phyloP scores from a whole-genome alignment of 2,329 filamentous ascomycete species.

The Paraphaeosphaeria minitans region DNA sequence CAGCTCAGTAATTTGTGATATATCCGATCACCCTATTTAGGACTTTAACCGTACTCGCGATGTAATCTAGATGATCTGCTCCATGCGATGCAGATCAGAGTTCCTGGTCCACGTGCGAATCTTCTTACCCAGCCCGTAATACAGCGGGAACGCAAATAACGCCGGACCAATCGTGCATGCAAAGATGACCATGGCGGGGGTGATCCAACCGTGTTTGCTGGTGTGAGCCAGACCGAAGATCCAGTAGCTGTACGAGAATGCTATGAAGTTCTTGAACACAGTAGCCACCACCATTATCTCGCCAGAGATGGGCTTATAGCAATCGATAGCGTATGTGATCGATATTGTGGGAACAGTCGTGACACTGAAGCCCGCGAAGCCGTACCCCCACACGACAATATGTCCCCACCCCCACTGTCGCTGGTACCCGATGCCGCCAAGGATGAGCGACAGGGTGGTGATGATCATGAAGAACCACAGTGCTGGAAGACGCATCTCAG shows the following conservation, averaged over 20 bases:
- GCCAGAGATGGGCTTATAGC: conserved; percentile 54
- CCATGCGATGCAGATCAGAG: conserved; percentile 44
- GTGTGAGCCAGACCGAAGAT: conserved; percentile 45
- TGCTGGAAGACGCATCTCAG: conserved; percentile 61
- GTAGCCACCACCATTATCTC: conserved; percentile 54
- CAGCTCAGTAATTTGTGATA: not conserved
- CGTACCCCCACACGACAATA: conserved; percentile 57
- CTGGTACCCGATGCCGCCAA: conserved; percentile 57
- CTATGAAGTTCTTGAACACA: conserved; percentile 53
- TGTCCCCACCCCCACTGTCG: conserved; percentile 56
- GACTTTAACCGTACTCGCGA: not conserved
- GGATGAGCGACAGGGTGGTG: conserved; percentile 54
- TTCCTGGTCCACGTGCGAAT: conserved; percentile 47
- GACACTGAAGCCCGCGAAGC: conserved; percentile 48
- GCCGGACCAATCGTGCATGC: conserved; percentile 48
- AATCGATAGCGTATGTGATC: conserved; percentile 54
- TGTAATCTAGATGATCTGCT: conserved; percentile 24
- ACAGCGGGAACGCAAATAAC: conserved; percentile 48
- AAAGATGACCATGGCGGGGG: conserved; percentile 53
- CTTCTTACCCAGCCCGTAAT: conserved; percentile 50
- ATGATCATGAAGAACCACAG: conserved; percentile 56
- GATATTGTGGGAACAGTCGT: conserved; percentile 51
- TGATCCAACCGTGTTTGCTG: conserved; percentile 47
- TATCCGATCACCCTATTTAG: not conserved
- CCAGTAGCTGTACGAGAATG: conserved; percentile 51